Conservation (phyloP, 2,329 filamentous ascomycete genomes). For the Diaporthe eres region DNA sequence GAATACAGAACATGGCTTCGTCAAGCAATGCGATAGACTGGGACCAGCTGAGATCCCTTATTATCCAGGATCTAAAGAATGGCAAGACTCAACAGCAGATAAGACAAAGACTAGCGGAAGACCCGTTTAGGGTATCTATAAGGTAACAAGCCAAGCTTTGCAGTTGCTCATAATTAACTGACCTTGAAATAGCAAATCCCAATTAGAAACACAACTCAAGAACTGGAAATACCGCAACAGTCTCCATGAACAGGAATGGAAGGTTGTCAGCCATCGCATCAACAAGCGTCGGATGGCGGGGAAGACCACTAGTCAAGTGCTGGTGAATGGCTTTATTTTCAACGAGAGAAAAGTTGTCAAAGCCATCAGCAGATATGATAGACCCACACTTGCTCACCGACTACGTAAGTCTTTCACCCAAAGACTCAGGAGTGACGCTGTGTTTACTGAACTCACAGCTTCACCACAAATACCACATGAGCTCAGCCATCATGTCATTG, state of each 20-base stretch:
- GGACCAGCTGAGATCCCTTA: background rate
- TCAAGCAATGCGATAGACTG: background rate
- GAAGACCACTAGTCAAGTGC: background rate
- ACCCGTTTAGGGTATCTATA: background rate
- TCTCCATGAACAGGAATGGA: background rate
- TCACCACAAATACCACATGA: background rate
- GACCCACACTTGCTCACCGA: background rate
- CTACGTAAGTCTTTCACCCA: background rate
- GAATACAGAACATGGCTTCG: background rate
- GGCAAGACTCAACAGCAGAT: background rate
- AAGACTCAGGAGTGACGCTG: too few species aligned
- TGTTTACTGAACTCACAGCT: background rate
- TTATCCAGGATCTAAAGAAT: background rate
- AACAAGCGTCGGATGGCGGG: background rate
- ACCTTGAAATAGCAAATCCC: background rate
- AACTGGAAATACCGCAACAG: background rate
- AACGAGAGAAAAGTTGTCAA: background rate
- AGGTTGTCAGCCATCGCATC: background rate
- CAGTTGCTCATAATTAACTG: rapidly evolving
- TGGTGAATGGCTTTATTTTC: background rate
- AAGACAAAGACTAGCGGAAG: background rate
- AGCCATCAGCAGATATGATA: background rate
- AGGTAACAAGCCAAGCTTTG: background rate
- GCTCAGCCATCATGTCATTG: background rate
- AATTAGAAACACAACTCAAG: background rate